phyloP scores from a whole-genome alignment of 768 basidiomycete species.

The Exidia glandulosa region DNA sequence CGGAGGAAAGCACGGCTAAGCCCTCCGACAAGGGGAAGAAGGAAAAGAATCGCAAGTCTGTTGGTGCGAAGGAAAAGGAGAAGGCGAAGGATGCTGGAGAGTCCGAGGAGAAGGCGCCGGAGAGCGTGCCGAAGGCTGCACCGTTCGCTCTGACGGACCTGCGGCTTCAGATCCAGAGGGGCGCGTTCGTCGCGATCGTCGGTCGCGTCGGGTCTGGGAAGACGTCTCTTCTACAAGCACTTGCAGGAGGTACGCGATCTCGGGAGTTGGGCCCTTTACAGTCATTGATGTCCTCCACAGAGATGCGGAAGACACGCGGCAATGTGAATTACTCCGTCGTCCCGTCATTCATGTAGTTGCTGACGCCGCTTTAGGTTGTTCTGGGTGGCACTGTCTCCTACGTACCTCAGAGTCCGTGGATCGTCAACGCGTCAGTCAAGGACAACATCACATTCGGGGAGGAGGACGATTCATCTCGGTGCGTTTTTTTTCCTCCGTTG shows the following conservation, averaged over 20 bases:
- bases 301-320: conserved; percentile 54
- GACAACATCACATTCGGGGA: conserved; percentile 71
- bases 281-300: conserved; percentile 12
- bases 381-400: conserved; percentile 49
- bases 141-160: conserved; percentile 42
- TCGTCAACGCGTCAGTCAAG: conserved; percentile 53
- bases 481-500: neutral
- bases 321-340: conserved; percentile 26
- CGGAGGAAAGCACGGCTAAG: conserved; percentile 16
- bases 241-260: conserved; percentile 34
- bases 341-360: neutral
- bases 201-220: conserved; percentile 48
- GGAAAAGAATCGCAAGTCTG: conserved; percentile 9
- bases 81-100: neutral
- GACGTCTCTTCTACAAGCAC: conserved; percentile 45
- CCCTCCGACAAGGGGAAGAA: conserved; percentile 10
- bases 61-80: conserved; percentile 7
- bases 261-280: neutral
- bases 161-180: conserved; percentile 35
- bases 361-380: conserved; percentile 22
- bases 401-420: conserved; percentile 55
- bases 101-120: neutral
- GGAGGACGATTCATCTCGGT: conserved; percentile 46
- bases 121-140: conserved; percentile 9
- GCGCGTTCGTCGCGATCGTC: conserved; percentile 61